Percentiles rank a stretch among this genome's conserved stretches.
Evolutionary conservation across 495 filamentous ascomycete species (phyloP).

Genomic region (Corynascus novoguineensis): DNA sequence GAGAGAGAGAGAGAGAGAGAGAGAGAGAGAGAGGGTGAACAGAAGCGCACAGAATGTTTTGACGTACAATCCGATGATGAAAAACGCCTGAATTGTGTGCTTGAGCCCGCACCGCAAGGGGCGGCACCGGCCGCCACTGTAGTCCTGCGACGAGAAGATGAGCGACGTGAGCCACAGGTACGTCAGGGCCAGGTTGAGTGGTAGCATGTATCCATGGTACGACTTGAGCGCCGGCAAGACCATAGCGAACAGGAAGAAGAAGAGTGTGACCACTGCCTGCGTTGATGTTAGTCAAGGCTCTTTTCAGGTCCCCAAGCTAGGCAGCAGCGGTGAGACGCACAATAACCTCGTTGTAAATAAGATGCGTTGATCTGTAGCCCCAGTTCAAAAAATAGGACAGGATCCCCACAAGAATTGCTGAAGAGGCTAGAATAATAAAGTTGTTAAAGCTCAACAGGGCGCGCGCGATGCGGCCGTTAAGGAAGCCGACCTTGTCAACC

Average conservation of each 20-base stretch:
- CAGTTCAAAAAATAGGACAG: conserved; percentile 23
- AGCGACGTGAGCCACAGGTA: conserved; percentile 31
- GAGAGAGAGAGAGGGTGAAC: no score
- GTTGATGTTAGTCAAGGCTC: background rate
- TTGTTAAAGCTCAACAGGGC: conserved; percentile 20
- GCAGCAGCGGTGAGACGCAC: conserved; percentile 7
- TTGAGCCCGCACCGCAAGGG: conserved; percentile 22
- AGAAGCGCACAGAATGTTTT: no score
- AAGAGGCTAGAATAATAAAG: conserved; percentile 25
- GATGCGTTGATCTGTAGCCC: conserved; percentile 16
- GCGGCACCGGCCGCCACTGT: conserved; percentile 19
- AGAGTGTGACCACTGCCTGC: conserved; percentile 24
- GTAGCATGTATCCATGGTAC: conserved; percentile 29
- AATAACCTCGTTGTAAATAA: conserved; percentile 26
- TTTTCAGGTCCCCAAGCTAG: background rate
- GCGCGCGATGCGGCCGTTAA: conserved; percentile 14
- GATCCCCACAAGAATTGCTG: conserved; percentile 24
- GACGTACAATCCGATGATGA: conserved; percentile 30
- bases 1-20: no score
- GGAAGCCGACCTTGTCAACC: background rate
- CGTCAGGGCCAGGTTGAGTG: conserved; percentile 29
- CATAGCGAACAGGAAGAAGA: conserved; percentile 23
- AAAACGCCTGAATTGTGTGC: conserved; percentile 26
- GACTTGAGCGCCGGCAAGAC: conserved; percentile 23
- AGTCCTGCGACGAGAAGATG: conserved; percentile 29